A percentile compares a stretch with the other conserved stretches of the same genome.
Conservation (phyloP, 805 yeast species). For the Torulaspora maleeae region DNA sequence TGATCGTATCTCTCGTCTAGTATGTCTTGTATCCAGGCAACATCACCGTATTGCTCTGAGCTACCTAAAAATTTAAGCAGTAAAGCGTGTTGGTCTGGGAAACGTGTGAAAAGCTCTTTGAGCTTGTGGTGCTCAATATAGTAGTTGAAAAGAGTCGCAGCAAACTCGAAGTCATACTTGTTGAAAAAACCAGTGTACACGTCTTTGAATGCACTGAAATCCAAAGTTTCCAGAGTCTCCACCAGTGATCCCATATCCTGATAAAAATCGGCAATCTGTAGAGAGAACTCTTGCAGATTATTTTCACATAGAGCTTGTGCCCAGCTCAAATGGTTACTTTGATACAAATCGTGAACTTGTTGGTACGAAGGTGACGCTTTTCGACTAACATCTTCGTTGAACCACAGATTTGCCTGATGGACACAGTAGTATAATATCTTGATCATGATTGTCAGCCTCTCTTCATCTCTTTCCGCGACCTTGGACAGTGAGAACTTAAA, state of each 20-base stretch:
- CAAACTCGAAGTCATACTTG: conserved; percentile 65
- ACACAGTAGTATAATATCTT: conserved; percentile 41
- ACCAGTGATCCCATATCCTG: conserved; percentile 63
- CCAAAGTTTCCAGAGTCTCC: conserved; percentile 36
- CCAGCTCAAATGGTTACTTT: conserved; percentile 45
- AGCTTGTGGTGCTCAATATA: conserved; percentile 51
- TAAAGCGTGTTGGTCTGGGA: conserved; percentile 47
- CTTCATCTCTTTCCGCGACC: conserved; percentile 11
- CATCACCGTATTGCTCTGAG: conserved; percentile 42
- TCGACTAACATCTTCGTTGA: conserved; percentile 20
- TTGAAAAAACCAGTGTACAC: conserved; percentile 51
- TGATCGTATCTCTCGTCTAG: conserved; percentile 44
- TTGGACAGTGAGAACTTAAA: conserved; percentile 27
- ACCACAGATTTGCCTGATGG: conserved; percentile 37
- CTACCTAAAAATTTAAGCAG: conserved; percentile 51
- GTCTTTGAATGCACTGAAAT: conserved; percentile 45
- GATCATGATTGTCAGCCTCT: conserved; percentile 35
- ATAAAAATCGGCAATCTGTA: conserved; percentile 60
- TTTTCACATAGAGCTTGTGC: conserved; percentile 50
- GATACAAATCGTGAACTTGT: conserved; percentile 32
- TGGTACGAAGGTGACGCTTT: conserved; percentile 23
- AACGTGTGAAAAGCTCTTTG: conserved; percentile 51
- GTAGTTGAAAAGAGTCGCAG: conserved; percentile 54
- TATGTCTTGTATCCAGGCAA: conserved; percentile 71
- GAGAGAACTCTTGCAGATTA: conserved; percentile 49